These are phyloP conservation scores for Mycena olivaceomarginata DNA, from an alignment of 768 basidiomycete species.

Conservation along the genomic window DNA sequence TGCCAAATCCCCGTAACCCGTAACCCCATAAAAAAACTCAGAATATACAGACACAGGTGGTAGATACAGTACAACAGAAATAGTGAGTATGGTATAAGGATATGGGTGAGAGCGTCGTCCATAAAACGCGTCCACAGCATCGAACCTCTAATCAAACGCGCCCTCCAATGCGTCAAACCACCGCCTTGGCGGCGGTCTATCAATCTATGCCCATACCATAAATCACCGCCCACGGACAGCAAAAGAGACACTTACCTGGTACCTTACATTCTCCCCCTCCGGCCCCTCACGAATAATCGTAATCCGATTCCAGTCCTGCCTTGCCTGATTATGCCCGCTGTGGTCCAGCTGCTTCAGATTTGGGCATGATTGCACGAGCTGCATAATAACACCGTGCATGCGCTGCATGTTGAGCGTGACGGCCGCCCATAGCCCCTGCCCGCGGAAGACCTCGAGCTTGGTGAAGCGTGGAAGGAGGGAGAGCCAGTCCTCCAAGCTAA, in stretches of 20 bases:
- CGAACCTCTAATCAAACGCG: conserved; percentile 34
- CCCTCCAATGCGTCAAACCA: conserved; percentile 43
- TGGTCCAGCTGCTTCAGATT: conserved; percentile 66
- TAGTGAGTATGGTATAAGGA: conserved; percentile 8
- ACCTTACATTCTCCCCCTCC: conserved; percentile 55
- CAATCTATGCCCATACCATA: conserved; percentile 20
- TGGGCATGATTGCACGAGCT: conserved; percentile 62
- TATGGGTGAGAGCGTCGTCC: neutral
- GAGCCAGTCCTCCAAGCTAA: conserved; percentile 62
- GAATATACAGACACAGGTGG: conserved; percentile 30
- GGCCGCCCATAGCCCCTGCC: conserved; percentile 64
- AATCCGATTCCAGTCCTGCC: conserved; percentile 59
- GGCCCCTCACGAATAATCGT: conserved; percentile 58
- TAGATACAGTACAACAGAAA: conserved; percentile 41
- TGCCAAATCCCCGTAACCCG: conserved; percentile 10
- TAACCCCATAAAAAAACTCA: conserved; percentile 31
- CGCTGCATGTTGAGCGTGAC: conserved; percentile 56
- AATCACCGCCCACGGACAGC: neutral
- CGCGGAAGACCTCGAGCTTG: conserved; percentile 66
- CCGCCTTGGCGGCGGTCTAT: conserved; percentile 39
- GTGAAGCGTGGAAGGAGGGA: conserved; percentile 62
- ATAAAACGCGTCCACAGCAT: neutral
- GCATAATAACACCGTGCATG: conserved; percentile 65
- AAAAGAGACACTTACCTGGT: conserved; percentile 49
- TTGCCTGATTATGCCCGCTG: conserved; percentile 56